These are phyloP conservation scores for Mycena metata DNA, from an alignment of 768 basidiomycete genomes.

Conservation along the genomic window DNA sequence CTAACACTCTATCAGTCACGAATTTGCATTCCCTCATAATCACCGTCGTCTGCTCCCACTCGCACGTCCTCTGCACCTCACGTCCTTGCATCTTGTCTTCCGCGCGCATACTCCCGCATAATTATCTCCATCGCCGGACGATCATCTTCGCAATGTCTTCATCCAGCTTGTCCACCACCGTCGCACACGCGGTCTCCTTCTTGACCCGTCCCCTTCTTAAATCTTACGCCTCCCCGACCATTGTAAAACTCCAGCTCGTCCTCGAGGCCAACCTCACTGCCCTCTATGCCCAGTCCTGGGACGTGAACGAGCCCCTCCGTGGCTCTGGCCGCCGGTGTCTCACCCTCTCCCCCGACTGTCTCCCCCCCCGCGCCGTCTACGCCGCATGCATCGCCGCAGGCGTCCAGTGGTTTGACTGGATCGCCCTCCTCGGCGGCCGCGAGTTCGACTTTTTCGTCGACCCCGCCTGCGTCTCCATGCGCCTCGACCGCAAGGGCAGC, in stretches of 20 bases:
- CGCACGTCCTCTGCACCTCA: slow-evolving; percentile 18
- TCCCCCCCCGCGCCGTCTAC: slow-evolving; percentile 81
- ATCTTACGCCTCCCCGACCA: slow-evolving; percentile 69
- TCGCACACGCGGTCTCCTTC: slow-evolving; percentile 81
- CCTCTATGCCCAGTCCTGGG: slow-evolving; percentile 78
- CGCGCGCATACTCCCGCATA: slow-evolving; percentile 49
- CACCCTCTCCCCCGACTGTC: slow-evolving; percentile 74
- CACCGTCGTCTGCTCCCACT: too few relatives aligned
- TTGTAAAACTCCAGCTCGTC: slow-evolving; percentile 77
- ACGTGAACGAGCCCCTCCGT: slow-evolving; percentile 70
- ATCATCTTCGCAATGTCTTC: slow-evolving; percentile 62
- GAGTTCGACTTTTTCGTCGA: slow-evolving; percentile 88
- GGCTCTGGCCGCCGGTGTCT: slow-evolving; percentile 83
- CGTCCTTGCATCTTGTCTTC: slow-evolving; percentile 48
- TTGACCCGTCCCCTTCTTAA: slow-evolving; percentile 75
- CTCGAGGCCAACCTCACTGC: slow-evolving; percentile 82
- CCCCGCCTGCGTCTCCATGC: slow-evolving; percentile 82
- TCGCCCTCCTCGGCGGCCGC: slow-evolving; percentile 71
- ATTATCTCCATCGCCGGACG: slow-evolving; percentile 71
- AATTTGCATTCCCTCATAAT: slow-evolving; percentile 21
- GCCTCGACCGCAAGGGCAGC: slow-evolving; percentile 59
- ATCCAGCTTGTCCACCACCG: slow-evolving; percentile 71
- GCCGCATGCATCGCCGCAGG: slow-evolving; percentile 76
- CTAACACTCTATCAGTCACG: too few relatives aligned
- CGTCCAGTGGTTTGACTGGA: slow-evolving; percentile 89